Conservation (phyloP, 108 stramenopile species). For the Parietichytrium sp. region DNA sequence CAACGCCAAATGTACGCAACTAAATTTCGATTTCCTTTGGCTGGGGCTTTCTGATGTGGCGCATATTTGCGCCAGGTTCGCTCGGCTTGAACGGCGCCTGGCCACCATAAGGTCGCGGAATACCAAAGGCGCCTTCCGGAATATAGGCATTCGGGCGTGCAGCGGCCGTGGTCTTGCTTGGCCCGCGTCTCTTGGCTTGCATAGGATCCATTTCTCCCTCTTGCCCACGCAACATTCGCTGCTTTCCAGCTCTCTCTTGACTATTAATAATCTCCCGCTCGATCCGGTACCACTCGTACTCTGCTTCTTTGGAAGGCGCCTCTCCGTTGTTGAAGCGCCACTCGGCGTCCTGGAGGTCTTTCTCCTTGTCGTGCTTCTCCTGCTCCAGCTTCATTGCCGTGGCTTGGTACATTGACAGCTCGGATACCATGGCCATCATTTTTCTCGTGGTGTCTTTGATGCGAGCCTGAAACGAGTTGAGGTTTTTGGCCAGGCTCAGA, state of each 20-base stretch:
- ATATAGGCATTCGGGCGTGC: constrained; percentile 70
- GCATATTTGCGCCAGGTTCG: constrained; percentile 59
- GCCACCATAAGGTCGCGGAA: constrained; percentile 68
- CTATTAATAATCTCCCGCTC: constrained; percentile 25
- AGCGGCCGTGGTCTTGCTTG: constrained; percentile 60
- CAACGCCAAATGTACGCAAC: neutral
- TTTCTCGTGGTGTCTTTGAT: constrained; percentile 54
- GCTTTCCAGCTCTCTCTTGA: neutral
- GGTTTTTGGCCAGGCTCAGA: constrained; percentile 45
- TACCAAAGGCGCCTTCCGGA: constrained; percentile 60
- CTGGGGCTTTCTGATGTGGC: constrained; percentile 59
- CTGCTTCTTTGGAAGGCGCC: constrained; percentile 60
- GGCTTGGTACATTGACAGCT: constrained; percentile 71
- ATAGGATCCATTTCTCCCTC: neutral
- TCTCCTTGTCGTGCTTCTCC: constrained; percentile 53
- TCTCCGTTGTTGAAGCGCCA: constrained; percentile 47
- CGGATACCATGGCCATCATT: constrained; percentile 66
- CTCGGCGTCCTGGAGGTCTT: constrained; percentile 52
- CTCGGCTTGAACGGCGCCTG: constrained; percentile 65
- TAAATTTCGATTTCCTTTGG: constrained; percentile 61
- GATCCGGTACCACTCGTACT: constrained; percentile 44
- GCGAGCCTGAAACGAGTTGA: constrained; percentile 57
- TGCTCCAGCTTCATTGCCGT: constrained; percentile 65
- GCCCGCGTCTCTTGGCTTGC: neutral
- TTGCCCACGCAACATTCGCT: neutral